Conservation (phyloP, 306 rosid species). For the Lupinus albus region DNA sequence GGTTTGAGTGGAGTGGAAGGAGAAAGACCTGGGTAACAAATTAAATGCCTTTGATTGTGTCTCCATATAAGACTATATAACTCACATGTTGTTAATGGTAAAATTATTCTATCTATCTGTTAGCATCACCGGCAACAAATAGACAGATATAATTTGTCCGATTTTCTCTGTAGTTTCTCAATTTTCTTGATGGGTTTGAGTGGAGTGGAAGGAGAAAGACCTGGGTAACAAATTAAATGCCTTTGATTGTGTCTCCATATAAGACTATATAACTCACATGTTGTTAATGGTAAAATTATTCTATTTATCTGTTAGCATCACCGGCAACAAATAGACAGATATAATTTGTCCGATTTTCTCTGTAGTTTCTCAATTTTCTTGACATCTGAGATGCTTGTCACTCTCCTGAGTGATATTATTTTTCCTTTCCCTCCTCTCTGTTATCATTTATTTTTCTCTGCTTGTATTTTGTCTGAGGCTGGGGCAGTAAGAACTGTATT, state of each 20-base stretch:
- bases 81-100: slow-evolving; percentile 5
- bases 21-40: slow-evolving; percentile 22
- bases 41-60: slow-evolving; percentile 26
- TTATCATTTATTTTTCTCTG: slow-evolving; percentile 13
- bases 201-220: slow-evolving; percentile 3
- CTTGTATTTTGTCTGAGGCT: not conserved
- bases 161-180: not conserved
- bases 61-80: not conserved
- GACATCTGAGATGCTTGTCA: not conserved
- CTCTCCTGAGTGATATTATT: not conserved
- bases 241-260: slow-evolving; percentile 4
- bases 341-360: slow-evolving; percentile 13
- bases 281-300: slow-evolving; percentile 9
- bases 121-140: not conserved
- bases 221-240: slow-evolving; percentile 29
- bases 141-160: slow-evolving; percentile 13
- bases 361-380: not conserved
- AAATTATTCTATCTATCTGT: slow-evolving; percentile 18
- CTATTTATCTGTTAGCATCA: slow-evolving; percentile 11
- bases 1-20: not conserved
- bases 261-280: not conserved
- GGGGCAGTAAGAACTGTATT: slow-evolving; percentile 7
- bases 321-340: not conserved
- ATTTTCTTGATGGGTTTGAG: not conserved
- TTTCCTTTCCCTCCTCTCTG: not conserved